Conservation (phyloP, 345 rosid genomes). For the Murraya koenigii region DNA sequence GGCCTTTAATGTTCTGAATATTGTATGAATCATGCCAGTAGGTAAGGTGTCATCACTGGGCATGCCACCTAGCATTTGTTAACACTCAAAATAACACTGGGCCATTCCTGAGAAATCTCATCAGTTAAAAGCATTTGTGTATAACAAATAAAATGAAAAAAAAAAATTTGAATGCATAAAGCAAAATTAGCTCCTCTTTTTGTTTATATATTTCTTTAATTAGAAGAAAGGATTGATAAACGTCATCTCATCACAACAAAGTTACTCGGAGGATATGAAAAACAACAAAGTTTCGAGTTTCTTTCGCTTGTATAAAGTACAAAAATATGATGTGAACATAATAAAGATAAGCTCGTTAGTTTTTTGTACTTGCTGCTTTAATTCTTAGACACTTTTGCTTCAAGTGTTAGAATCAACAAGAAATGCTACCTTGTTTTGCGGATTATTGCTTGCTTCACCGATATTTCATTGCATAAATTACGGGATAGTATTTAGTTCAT, state of each 20-base stretch:
- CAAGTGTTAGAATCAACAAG: not conserved
- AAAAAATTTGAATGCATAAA: no score
- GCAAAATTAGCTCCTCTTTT: not conserved
- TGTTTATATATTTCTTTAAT: not conserved
- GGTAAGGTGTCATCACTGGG: not conserved
- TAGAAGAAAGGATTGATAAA: not conserved
- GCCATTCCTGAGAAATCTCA: not conserved
- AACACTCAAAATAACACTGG: not conserved
- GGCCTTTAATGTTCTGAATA: not conserved
- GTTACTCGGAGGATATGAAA: not conserved
- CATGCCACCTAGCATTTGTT: not conserved
- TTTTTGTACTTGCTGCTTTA: constrained; percentile 11
- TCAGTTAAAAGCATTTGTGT: not conserved
- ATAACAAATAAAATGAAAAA: no score
- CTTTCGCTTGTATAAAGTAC: not conserved
- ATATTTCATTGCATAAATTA: not conserved
- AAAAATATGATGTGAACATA: constrained; percentile 11
- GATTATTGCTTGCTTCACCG: not conserved
- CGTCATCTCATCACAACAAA: not conserved
- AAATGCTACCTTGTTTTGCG: constrained; percentile 6
- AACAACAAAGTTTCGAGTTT: constrained; percentile 24
- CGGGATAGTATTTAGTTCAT: not conserved
- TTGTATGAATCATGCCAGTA: not conserved
- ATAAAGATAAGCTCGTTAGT: not conserved
- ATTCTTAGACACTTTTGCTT: not conserved